Evolutionary conservation across 495 filamentous ascomycete species (phyloP).

Genomic region (Aspergillus nidulans): DNA sequence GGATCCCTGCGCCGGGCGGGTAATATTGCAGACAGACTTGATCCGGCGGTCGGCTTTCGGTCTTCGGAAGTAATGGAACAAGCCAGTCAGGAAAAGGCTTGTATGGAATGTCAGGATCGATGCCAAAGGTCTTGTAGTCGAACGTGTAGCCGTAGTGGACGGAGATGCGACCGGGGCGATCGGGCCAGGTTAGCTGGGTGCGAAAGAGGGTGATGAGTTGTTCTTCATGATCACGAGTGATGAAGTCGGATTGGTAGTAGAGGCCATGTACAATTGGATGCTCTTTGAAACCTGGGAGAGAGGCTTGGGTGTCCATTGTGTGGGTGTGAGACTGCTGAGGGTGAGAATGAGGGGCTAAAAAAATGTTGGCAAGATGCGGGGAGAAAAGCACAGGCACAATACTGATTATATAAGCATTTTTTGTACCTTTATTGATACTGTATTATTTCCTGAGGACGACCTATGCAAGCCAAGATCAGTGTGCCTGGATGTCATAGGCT

Average conservation of each 20-base stretch:
- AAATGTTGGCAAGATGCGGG: background rate
- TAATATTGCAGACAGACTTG: conserved; percentile 43
- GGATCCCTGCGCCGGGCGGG: conserved; percentile 38
- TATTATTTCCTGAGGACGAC: no score
- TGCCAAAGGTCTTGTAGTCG: conserved; percentile 41
- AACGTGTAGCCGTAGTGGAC: conserved; percentile 43
- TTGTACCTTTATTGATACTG: no score
- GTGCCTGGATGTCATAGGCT: no score
- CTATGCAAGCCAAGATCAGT: no score
- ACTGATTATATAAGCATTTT: no score
- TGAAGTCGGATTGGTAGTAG: conserved; percentile 32
- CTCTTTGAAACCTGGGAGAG: background rate
- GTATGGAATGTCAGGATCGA: conserved; percentile 36
- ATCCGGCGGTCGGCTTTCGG: conserved; percentile 33
- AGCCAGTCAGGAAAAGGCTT: conserved; percentile 40
- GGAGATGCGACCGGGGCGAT: conserved; percentile 33
- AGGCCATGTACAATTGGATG: conserved; percentile 2
- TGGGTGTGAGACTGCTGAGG: background rate
- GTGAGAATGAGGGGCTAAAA: background rate
- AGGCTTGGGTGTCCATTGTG: background rate
- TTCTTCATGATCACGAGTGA: conserved; percentile 29
- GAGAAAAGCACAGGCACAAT: no score
- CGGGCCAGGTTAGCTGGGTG: conserved; percentile 32
- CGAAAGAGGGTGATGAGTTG: conserved; percentile 31
- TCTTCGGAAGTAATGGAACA: conserved; percentile 31